These are phyloP conservation scores for Rutstroemia sydowiana DNA, from an alignment of 2,329 filamentous ascomycete species.

Conservation along the genomic window DNA sequence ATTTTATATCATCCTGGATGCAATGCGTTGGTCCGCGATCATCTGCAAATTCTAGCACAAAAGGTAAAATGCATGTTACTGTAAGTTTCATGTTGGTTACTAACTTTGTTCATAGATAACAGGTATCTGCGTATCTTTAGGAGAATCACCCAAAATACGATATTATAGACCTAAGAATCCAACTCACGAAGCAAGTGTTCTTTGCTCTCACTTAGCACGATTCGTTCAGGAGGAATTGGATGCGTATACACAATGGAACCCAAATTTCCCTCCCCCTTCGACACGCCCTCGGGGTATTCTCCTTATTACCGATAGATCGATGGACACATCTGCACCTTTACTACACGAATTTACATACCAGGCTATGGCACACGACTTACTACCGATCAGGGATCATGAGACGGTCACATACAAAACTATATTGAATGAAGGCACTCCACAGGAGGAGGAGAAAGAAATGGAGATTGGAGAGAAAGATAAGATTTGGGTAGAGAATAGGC, in stretches of 20 bases:
- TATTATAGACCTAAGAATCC: conserved; percentile 75
- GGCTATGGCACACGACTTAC: conserved; percentile 91
- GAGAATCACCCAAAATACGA: conserved; percentile 87
- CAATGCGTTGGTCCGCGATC: conserved; percentile 72
- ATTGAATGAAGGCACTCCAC: conserved; percentile 64
- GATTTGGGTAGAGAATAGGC: conserved; percentile 91
- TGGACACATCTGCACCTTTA: conserved; percentile 83
- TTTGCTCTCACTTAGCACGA: conserved; percentile 80
- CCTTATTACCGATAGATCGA: conserved; percentile 81
- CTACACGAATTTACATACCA: conserved; percentile 98
- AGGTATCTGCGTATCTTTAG: conserved; percentile 81
- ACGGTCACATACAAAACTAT: conserved; percentile 79
- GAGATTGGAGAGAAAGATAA: conserved; percentile 85
- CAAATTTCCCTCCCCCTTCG: conserved; percentile 74
- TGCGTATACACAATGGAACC: conserved; percentile 75
- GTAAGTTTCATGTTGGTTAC: not conserved
- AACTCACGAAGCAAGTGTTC: conserved; percentile 77
- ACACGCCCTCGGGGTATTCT: conserved; percentile 74
- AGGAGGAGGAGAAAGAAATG: conserved; percentile 79
- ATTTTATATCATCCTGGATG: conserved; percentile 86
- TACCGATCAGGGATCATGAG: conserved; percentile 81
- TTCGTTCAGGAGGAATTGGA: conserved; percentile 92
- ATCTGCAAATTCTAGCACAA: conserved; percentile 79
- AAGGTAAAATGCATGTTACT: conserved; percentile 50
- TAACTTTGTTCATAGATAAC: conserved; percentile 54